A percentile compares a stretch with the other conserved stretches of the same genome.
Evolutionary conservation across 148 eudicot species (phyloP).

Genomic region (Vaccinium darrowii): DNA sequence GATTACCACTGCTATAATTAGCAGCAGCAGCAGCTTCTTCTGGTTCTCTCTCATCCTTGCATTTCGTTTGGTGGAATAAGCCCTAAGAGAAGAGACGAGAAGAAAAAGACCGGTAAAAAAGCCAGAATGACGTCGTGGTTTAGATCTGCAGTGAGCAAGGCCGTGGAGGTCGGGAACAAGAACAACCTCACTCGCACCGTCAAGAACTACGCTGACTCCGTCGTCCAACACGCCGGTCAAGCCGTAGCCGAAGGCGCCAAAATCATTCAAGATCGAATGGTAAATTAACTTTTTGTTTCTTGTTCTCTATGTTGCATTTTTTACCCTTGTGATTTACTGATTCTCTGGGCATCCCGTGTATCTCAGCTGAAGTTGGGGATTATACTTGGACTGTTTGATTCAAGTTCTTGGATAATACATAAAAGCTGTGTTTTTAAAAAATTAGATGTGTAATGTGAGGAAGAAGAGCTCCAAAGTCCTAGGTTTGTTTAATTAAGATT

Average conservation of each 20-base stretch:
- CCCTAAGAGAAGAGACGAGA: neutral
- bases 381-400: neutral
- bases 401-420: neutral
- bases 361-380: neutral
- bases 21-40: neutral
- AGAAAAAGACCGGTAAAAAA: neutral
- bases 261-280: constrained; percentile 79
- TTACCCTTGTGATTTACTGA: neutral
- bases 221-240: constrained; percentile 89
- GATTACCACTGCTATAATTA: neutral
- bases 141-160: constrained; percentile 74
- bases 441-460: neutral
- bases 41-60: neutral
- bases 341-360: neutral
- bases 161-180: constrained; percentile 92
- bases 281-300: constrained; percentile 15
- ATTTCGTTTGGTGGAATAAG: neutral
- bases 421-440: neutral
- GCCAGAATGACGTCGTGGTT: constrained; percentile 81
- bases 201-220: constrained; percentile 80
- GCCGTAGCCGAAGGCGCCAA: constrained; percentile 94
- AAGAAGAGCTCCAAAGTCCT: neutral
- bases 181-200: constrained; percentile 79
- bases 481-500: neutral
- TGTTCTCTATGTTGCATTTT: neutral